Conservation (phyloP, 495 filamentous ascomycete species). For the Talaromyces stipitatus region DNA sequence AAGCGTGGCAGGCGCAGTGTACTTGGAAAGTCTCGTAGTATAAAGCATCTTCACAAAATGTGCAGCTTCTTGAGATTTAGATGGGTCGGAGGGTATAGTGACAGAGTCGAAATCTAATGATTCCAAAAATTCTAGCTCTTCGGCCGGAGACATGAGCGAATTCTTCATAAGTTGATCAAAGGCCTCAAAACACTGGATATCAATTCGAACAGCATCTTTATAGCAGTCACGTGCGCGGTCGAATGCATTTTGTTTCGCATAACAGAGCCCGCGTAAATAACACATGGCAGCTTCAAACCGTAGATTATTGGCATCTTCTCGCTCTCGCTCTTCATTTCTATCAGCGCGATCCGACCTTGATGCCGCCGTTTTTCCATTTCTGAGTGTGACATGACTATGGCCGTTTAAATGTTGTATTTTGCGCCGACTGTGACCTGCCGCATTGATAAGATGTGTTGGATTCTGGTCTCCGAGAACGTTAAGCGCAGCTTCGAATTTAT, state of each 20-base stretch:
- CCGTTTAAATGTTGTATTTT: conserved; percentile 46
- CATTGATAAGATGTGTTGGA: conserved; percentile 74
- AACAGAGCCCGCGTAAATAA: conserved; percentile 87
- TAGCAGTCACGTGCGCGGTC: conserved; percentile 97
- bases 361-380: conserved; percentile 34
- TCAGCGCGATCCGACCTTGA: conserved; percentile 46
- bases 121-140: conserved; percentile 90
- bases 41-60: conserved; percentile 96
- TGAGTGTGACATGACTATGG: conserved; percentile 39
- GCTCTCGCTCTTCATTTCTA: conserved; percentile 54
- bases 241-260: conserved; percentile 94
- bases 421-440: conserved; percentile 54
- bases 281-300: conserved; percentile 96
- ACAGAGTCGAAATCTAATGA: conserved; percentile 86
- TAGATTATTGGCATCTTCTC: conserved; percentile 62
- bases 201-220: conserved; percentile 92
- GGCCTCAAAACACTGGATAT: conserved; percentile 97
- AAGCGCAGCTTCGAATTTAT: conserved; percentile 81
- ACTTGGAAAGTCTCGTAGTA: conserved; percentile 93
- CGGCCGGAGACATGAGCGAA: conserved; percentile 91
- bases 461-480: conserved; percentile 85
- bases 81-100: conserved; percentile 46
- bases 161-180: conserved; percentile 98
- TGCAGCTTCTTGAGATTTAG: conserved; percentile 69
- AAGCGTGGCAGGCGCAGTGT: conserved; percentile 78